These are phyloP conservation scores for Vaccinium darrowii DNA, from an alignment of 148 eudicot genomes.

Conservation along the genomic window DNA sequence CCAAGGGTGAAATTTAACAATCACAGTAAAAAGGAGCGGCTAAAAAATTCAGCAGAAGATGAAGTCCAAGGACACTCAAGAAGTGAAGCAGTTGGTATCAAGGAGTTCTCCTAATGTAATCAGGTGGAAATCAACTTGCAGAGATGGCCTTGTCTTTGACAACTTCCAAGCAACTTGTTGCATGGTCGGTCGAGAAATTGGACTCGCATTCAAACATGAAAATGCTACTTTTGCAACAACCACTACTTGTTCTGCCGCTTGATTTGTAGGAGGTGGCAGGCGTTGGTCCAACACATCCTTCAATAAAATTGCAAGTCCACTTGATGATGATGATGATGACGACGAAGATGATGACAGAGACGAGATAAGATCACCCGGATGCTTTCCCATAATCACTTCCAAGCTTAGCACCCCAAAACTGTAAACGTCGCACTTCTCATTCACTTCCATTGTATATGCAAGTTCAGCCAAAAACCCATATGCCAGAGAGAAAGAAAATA, in stretches of 20 bases:
- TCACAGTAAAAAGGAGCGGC: not conserved
- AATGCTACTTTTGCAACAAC: not conserved
- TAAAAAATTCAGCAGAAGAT: too few species aligned
- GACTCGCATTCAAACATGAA: too few species aligned
- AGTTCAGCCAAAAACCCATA: not conserved
- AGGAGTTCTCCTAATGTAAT: not conserved
- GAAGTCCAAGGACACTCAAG: not conserved
- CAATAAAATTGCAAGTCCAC: not conserved
- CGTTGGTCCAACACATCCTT: conserved; percentile 9
- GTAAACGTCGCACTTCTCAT: not conserved
- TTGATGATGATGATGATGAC: not conserved
- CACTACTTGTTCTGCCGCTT: not conserved
- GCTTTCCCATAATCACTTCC: not conserved
- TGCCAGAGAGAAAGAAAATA: too few species aligned
- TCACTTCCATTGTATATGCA: not conserved
- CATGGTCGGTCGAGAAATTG: too few species aligned
- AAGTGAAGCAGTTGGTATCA: not conserved
- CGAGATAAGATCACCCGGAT: too few species aligned
- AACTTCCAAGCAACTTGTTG: too few species aligned
- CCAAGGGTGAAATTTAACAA: not conserved
- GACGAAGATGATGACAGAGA: too few species aligned
- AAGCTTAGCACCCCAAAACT: not conserved
- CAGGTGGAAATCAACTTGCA: not conserved
- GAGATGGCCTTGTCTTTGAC: not conserved
- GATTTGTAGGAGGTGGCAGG: not conserved